These are phyloP conservation scores for Sistotremastrum suecicum DNA, from an alignment of 768 basidiomycete genomes.

Conservation along the genomic window DNA sequence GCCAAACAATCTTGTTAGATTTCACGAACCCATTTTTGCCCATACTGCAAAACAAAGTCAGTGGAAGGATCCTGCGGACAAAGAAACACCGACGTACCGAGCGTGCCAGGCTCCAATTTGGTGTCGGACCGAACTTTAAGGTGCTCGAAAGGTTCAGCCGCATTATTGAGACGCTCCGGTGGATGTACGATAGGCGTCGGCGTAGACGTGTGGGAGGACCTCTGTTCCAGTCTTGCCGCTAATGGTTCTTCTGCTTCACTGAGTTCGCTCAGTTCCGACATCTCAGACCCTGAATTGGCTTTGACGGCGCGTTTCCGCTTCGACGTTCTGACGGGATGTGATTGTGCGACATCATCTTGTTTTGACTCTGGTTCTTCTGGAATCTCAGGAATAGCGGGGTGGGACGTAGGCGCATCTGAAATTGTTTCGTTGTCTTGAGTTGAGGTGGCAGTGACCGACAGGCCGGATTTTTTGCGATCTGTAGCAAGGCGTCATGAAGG, in stretches of 20 bases:
- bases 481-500: conserved; percentile 9
- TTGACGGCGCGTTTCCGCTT: conserved; percentile 7
- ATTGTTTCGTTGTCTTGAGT: conserved; percentile 7
- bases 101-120: conserved; percentile 31
- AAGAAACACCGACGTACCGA: conserved; percentile 34
- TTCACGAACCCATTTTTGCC: conserved; percentile 57
- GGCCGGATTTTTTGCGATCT: conserved; percentile 4
- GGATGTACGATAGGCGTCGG: background rate
- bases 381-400: conserved; percentile 33
- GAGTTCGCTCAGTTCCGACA: conserved; percentile 4
- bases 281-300: conserved; percentile 4
- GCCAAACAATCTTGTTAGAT: background rate
- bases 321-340: conserved; percentile 5
- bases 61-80: background rate
- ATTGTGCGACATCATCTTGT: conserved; percentile 11
- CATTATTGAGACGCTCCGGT: conserved; percentile 18
- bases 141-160: conserved; percentile 20
- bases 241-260: background rate
- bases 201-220: conserved; percentile 2
- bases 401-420: conserved; percentile 6
- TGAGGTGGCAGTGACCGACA: conserved; percentile 2
- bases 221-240: background rate
- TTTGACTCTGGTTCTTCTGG: conserved; percentile 9
- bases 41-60: conserved; percentile 39
- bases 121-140: conserved; percentile 20